These are phyloP conservation scores for Trichocomaceae sp. DNA, from an alignment of 2,329 filamentous ascomycete genomes.

Conservation along the genomic window DNA sequence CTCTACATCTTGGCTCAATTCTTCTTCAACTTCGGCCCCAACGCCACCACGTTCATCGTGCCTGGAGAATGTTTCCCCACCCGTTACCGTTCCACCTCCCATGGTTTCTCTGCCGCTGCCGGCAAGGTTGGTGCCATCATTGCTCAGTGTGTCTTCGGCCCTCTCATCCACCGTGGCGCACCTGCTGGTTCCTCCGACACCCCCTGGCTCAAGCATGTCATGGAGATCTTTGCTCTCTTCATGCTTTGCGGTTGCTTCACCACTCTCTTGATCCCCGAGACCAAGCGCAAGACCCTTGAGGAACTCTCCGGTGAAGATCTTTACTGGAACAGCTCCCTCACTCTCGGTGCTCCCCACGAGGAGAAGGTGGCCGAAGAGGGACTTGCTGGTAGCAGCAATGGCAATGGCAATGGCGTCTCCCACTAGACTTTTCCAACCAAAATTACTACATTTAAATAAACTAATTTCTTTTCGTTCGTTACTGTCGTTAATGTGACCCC, in stretches of 20 bases:
- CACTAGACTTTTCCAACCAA: neutral
- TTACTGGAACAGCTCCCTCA: constrained; percentile 47
- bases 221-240: neutral
- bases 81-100: constrained; percentile 56
- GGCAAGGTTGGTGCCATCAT: constrained; percentile 64
- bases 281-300: neutral
- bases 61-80: constrained; percentile 61
- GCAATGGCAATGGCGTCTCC: neutral
- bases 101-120: constrained; percentile 60
- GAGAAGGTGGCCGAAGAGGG: constrained; percentile 11
- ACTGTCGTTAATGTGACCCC: neutral
- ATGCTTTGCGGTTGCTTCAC: neutral
- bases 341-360: constrained; percentile 1
- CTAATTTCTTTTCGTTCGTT: neutral
- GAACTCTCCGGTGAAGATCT: constrained; percentile 24
- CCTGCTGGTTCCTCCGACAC: neutral
- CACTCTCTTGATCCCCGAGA: neutral
- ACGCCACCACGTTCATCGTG: constrained; percentile 58
- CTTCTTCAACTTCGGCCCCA: constrained; percentile 49
- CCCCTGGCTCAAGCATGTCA: neutral
- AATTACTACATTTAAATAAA: neutral
- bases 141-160: constrained; percentile 58
- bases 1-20: constrained; percentile 61
- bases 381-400: neutral
- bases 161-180: neutral